Evolutionary conservation across 306 rosid genomes (phyloP).

Genomic region (Quercus alba): DNA sequence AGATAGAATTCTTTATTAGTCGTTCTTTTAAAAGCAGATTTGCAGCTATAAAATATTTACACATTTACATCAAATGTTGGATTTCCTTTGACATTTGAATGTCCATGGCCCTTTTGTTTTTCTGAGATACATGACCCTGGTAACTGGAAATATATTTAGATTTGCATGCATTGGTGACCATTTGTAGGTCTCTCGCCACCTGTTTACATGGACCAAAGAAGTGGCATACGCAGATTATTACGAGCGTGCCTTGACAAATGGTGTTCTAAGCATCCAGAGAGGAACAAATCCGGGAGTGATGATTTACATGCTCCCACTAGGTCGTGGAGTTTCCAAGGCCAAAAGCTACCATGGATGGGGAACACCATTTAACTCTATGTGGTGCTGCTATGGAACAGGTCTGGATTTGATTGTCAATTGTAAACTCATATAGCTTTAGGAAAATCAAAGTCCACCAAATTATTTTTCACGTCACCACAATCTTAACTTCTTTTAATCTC

Average conservation of each 20-base stretch:
- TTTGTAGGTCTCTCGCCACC: constrained; percentile 75
- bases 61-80: too few relatives aligned
- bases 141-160: too few relatives aligned
- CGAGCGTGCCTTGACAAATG: constrained; percentile 86
- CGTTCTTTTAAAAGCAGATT: background rate
- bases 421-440: background rate
- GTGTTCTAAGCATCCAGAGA: constrained; percentile 81
- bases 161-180: background rate
- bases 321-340: constrained; percentile 70
- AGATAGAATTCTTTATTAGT: constrained; percentile 1
- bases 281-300: constrained; percentile 92
- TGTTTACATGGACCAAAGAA: constrained; percentile 86
- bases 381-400: constrained; percentile 99
- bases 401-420: background rate
- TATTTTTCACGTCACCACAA: background rate
- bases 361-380: constrained; percentile 46
- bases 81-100: too few relatives aligned
- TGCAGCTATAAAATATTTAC: too few relatives aligned
- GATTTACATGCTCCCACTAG: constrained; percentile 89
- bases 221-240: constrained; percentile 79
- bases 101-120: too few relatives aligned
- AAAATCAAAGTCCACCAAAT: background rate
- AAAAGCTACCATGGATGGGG: constrained; percentile 67
- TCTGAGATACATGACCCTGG: too few relatives aligned
- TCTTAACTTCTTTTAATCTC: background rate